phyloP scores from a whole-genome alignment of 441 rosid species.

The Pelargonium fulgidum region DNA sequence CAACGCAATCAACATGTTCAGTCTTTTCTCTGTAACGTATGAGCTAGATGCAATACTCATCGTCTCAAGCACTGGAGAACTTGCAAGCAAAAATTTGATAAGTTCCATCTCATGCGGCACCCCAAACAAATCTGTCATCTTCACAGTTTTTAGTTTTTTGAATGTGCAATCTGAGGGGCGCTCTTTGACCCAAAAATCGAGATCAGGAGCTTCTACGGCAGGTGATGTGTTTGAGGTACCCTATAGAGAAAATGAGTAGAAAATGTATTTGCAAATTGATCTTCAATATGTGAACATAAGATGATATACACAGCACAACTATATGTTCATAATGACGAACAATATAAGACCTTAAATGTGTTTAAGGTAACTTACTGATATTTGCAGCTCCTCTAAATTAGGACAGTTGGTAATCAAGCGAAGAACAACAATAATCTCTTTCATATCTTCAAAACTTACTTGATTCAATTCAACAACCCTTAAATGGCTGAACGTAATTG shows the following conservation, averaged over 20 bases:
- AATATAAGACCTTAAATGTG: conserved; percentile 9
- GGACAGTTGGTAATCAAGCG: conserved; percentile 76
- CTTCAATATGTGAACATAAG: background rate
- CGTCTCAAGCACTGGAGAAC: conserved; percentile 56
- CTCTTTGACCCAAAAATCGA: conserved; percentile 49
- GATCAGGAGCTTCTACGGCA: conserved; percentile 45
- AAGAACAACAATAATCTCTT: conserved; percentile 72
- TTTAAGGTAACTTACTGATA: conserved; percentile 51
- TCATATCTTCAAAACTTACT: conserved; percentile 86
- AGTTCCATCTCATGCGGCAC: conserved; percentile 71
- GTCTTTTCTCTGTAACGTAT: conserved; percentile 40
- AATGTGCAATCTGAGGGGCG: conserved; percentile 46
- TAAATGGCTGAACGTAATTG: conserved; percentile 49
- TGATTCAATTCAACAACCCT: conserved; percentile 62
- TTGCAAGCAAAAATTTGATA: conserved; percentile 62
- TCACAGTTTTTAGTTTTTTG: conserved; percentile 47
- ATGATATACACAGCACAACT: background rate
- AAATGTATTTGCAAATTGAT: conserved; percentile 1
- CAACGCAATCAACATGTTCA: conserved; percentile 62
- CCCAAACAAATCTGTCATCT: conserved; percentile 61
- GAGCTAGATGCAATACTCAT: conserved; percentile 49
- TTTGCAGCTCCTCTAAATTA: conserved; percentile 60
- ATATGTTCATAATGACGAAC: conserved; percentile 5
- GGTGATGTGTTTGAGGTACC: conserved; percentile 53
- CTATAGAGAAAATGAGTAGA: conserved; percentile 25